Evolutionary conservation across 345 rosid species (phyloP).

Genomic region (Camelina neglecta): DNA sequence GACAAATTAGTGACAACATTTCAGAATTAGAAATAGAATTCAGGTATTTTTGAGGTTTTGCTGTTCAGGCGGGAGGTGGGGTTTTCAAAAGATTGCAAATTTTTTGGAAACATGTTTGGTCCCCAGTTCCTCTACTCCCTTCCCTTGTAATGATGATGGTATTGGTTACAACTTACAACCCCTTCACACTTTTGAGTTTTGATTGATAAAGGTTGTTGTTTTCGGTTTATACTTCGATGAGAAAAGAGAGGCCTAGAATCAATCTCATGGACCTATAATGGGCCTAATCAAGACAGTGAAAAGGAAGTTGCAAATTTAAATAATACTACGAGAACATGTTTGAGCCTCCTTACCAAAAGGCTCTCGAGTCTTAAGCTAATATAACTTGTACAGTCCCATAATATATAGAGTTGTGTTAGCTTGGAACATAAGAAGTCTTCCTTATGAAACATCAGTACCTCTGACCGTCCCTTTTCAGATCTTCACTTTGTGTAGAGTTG

Average conservation of each 20-base stretch:
- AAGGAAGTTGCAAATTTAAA: not conserved
- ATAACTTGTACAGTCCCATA: no score
- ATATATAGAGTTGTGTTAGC: no score
- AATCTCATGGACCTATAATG: not conserved
- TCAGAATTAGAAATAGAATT: no score
- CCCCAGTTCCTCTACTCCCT: no score
- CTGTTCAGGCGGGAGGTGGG: constrained; percentile 23
- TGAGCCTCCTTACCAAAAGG: not conserved
- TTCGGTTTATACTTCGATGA: not conserved
- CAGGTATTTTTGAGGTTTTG: not conserved
- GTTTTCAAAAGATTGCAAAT: constrained; percentile 13
- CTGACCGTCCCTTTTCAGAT: no score
- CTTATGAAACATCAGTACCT: no score
- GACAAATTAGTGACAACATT: no score
- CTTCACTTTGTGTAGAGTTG: no score
- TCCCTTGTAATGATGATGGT: not conserved
- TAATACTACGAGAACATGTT: not conserved
- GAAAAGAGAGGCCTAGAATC: not conserved
- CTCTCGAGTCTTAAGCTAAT: not conserved
- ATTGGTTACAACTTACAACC: not conserved
- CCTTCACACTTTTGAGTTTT: not conserved
- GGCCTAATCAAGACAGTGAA: constrained; percentile 1
- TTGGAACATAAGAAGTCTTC: no score
- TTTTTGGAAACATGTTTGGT: not conserved
- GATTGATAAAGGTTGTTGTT: not conserved